Conservation (phyloP, 306 rosid genomes). For the Canavalia ensiformis region DNA sequence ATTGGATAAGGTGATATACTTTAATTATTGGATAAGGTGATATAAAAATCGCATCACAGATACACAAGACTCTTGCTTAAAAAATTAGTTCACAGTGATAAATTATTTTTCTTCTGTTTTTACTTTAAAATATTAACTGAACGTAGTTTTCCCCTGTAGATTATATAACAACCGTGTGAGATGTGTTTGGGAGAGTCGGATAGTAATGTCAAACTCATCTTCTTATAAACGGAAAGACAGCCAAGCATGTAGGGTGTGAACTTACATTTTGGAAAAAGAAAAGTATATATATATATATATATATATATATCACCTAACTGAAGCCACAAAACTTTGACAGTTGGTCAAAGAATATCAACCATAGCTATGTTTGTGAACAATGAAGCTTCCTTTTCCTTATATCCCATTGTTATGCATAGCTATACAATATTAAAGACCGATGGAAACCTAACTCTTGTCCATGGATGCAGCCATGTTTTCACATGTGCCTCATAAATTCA, state of each 20-base stretch:
- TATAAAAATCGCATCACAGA: too few relatives aligned
- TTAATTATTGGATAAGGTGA: not conserved
- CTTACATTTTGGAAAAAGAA: constrained; percentile 22
- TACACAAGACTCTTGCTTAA: too few relatives aligned
- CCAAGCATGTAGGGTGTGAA: constrained; percentile 34
- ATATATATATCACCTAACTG: constrained; percentile 11
- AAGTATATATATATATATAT: constrained; percentile 5
- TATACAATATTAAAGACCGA: constrained; percentile 19
- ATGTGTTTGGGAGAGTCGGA: constrained; percentile 10
- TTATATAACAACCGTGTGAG: not conserved
- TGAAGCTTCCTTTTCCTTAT: not conserved
- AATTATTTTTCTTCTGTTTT: not conserved
- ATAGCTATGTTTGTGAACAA: constrained; percentile 26
- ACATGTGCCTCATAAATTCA: constrained; percentile 19
- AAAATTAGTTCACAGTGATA: not conserved
- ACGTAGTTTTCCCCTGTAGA: not conserved
- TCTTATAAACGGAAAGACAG: constrained; percentile 50
- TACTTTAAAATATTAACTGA: not conserved
- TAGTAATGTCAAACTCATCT: constrained; percentile 26
- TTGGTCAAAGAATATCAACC: constrained; percentile 19
- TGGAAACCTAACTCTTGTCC: constrained; percentile 30
- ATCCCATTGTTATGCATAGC: not conserved
- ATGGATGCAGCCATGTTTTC: constrained; percentile 1
- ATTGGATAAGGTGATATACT: not conserved
- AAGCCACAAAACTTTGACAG: constrained; percentile 39